phyloP scores from a whole-genome alignment of 768 basidiomycete species.

The Aureoboletus auriporus region DNA sequence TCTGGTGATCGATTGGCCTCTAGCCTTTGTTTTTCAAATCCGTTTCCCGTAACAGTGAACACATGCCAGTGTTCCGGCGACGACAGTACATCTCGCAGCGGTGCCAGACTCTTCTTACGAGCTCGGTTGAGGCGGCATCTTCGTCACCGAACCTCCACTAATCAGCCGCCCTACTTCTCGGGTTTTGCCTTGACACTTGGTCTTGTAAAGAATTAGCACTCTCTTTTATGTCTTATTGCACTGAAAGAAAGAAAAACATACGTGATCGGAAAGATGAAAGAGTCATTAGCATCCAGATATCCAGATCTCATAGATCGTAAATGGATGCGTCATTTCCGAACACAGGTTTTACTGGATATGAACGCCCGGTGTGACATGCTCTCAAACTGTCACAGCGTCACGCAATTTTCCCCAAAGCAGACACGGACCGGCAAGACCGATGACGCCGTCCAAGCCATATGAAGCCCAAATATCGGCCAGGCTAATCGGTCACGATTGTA shows the following conservation, averaged over 20 bases:
- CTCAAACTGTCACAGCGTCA: constrained; percentile 25
- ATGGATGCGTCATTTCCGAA: constrained; percentile 14
- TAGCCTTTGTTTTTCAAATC: too few relatives aligned
- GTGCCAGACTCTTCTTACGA: background rate
- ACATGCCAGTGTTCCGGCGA: too few relatives aligned
- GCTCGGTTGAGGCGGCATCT: background rate
- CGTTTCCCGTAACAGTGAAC: too few relatives aligned
- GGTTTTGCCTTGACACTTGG: too few relatives aligned
- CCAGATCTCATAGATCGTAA: constrained; percentile 12
- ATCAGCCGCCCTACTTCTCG: too few relatives aligned
- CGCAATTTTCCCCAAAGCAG: constrained; percentile 18
- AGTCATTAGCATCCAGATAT: too few relatives aligned
- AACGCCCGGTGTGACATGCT: constrained; percentile 25
- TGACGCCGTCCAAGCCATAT: constrained; percentile 1
- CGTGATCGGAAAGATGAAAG: constrained; percentile 6
- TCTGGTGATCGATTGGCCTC: too few relatives aligned
- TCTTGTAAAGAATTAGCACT: too few relatives aligned
- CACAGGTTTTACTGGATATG: constrained; percentile 28
- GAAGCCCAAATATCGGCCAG: constrained; percentile 1
- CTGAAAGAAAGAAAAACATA: background rate
- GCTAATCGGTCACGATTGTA: background rate
- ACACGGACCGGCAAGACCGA: constrained; percentile 10
- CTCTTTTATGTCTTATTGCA: too few relatives aligned
- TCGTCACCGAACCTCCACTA: background rate
- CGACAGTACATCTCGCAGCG: too few relatives aligned